Conservation (phyloP, 768 basidiomycete genomes). For the Lactifluus echinatus region DNA sequence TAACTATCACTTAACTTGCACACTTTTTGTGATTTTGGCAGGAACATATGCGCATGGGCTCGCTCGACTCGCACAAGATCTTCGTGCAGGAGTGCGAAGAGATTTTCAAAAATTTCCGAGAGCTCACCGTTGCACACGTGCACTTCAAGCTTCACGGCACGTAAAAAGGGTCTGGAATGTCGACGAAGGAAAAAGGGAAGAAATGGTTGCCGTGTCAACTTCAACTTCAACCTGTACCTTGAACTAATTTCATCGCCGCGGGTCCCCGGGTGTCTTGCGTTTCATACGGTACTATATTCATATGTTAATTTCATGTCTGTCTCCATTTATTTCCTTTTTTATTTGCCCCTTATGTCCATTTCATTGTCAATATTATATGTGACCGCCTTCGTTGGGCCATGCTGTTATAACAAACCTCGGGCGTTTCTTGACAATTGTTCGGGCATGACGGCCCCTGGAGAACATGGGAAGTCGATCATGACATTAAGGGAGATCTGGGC, state of each 20-base stretch:
- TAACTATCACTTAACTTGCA: no score
- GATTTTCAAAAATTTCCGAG: not conserved
- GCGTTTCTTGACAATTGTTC: no score
- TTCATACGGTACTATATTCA: no score
- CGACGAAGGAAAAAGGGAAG: no score
- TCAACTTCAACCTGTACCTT: no score
- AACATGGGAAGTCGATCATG: constrained; percentile 1
- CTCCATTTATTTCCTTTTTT: not conserved
- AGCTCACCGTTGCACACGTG: constrained; percentile 1
- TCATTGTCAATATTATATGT: no score
- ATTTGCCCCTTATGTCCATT: not conserved
- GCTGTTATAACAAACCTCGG: no score
- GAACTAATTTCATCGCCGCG: not conserved
- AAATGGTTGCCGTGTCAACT: no score
- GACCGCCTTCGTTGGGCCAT: no score
- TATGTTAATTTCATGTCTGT: not conserved
- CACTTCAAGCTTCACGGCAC: not conserved
- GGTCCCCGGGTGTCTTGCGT: no score
- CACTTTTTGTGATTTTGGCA: no score
- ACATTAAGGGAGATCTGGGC: constrained; percentile 18
- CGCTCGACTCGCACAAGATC: not conserved
- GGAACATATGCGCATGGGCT: constrained; percentile 12
- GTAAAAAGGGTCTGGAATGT: no score
- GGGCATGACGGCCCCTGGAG: not conserved
- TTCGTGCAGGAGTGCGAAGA: not conserved